phyloP scores from a whole-genome alignment of 192 early-diverging fungal species.

The Kickxella alabastrina region DNA sequence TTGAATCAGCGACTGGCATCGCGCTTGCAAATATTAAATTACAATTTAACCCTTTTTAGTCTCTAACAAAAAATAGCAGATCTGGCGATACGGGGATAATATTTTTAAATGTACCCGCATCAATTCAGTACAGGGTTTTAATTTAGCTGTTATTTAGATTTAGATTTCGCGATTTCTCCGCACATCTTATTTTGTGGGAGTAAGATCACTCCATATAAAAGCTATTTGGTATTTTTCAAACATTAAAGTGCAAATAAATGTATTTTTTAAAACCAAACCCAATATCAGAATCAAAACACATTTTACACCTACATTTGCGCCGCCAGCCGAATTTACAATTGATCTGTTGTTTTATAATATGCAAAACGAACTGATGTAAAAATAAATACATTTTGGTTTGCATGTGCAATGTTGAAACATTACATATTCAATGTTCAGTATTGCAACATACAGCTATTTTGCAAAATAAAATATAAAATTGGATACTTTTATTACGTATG shows the following conservation, averaged over 20 bases:
- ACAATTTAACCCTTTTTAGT: too few relatives aligned
- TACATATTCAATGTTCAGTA: neutral
- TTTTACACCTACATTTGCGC: too few relatives aligned
- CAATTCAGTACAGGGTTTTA: too few relatives aligned
- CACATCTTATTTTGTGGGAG: neutral
- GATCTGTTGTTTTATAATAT: neutral
- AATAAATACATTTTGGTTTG: neutral
- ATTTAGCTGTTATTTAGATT: too few relatives aligned
- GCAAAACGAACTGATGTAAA: neutral
- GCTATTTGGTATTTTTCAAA: neutral
- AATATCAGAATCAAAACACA: neutral
- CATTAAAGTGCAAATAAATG: neutral
- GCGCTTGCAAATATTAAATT: too few relatives aligned
- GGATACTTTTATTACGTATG: conserved; percentile 9
- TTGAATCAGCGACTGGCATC: neutral
- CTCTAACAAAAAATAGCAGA: too few relatives aligned
- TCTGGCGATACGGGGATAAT: too few relatives aligned
- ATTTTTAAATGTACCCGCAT: too few relatives aligned
- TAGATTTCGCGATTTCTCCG: too few relatives aligned
- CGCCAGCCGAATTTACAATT: too few relatives aligned
- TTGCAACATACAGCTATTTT: neutral
- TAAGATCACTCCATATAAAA: neutral
- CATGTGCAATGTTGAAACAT: neutral
- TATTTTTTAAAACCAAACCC: neutral
- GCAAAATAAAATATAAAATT: neutral